phyloP scores from a whole-genome alignment of 2,329 filamentous ascomycete species.

The Fusarium drepaniforme region DNA sequence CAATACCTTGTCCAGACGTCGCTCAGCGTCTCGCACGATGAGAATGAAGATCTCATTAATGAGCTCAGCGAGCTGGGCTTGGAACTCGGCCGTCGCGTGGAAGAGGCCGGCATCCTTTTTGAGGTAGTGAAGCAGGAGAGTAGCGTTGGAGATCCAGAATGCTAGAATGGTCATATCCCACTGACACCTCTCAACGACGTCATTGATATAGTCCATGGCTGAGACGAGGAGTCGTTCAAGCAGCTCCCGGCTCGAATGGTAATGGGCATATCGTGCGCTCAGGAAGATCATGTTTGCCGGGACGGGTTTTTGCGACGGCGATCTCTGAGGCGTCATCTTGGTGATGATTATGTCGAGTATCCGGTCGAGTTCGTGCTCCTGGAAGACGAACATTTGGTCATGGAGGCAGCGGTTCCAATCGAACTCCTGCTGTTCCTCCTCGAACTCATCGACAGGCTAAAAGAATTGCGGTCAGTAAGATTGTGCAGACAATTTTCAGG shows the following conservation, averaged over 20 bases:
- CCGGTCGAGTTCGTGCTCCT: slow-evolving; percentile 90
- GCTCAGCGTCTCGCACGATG: slow-evolving; percentile 95
- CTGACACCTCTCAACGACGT: slow-evolving; percentile 93
- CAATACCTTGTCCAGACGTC: slow-evolving; percentile 94
- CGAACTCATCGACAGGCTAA: slow-evolving; percentile 80
- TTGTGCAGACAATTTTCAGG: not conserved
- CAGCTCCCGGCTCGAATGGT: slow-evolving; percentile 90
- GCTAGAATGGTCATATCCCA: slow-evolving; percentile 99
- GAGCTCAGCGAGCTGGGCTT: slow-evolving; percentile 91
- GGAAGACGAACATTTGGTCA: slow-evolving; percentile 99
- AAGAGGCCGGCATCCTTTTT: slow-evolving; percentile 92
- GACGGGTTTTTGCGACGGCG: slow-evolving; percentile 96
- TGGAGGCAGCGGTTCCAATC: slow-evolving; percentile 95
- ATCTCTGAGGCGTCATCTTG: slow-evolving; percentile 96
- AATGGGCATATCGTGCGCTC: slow-evolving; percentile 95
- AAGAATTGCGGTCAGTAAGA: not conserved
- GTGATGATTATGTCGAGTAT: slow-evolving; percentile 97
- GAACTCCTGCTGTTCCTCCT: slow-evolving; percentile 93
- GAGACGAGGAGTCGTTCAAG: slow-evolving; percentile 83
- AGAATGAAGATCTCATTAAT: slow-evolving; percentile 99
- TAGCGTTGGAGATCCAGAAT: slow-evolving; percentile 99
- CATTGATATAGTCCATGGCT: slow-evolving; percentile 96
- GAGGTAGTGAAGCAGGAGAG: slow-evolving; percentile 92
- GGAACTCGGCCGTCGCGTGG: slow-evolving; percentile 86
- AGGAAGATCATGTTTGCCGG: slow-evolving; percentile 98